Evolutionary conservation across 2,329 filamentous ascomycete species (phyloP).

Genomic region (Colletotrichum cuscutae): DNA sequence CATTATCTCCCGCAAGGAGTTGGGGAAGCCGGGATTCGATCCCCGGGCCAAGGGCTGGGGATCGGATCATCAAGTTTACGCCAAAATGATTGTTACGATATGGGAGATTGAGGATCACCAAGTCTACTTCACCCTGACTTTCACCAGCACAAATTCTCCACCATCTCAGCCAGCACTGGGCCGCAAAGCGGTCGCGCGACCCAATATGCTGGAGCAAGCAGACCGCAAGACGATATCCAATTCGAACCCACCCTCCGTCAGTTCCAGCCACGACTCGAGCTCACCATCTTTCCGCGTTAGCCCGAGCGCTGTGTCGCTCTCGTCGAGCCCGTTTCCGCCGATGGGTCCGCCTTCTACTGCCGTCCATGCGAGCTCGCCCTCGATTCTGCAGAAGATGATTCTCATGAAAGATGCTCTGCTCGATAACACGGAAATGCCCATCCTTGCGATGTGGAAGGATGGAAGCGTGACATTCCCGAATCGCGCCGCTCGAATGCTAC

Average conservation of each 20-base stretch:
- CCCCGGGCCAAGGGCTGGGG: conserved; percentile 47
- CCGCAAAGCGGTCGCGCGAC: conserved; percentile 51
- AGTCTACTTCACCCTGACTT: conserved; percentile 79
- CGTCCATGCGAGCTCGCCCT: conserved; percentile 66
- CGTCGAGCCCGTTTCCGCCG: conserved; percentile 71
- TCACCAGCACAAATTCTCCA: conserved; percentile 68
- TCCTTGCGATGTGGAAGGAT: conserved; percentile 85
- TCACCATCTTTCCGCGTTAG: conserved; percentile 58
- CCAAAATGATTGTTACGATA: conserved; percentile 81
- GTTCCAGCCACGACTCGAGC: conserved; percentile 59
- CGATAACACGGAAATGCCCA: conserved; percentile 79
- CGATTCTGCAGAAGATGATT: conserved; percentile 77
- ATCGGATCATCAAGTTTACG: conserved; percentile 59
- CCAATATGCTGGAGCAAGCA: conserved; percentile 55
- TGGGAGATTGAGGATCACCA: conserved; percentile 76
- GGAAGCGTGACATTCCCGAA: conserved; percentile 80
- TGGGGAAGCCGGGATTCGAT: conserved; percentile 51
- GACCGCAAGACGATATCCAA: conserved; percentile 56
- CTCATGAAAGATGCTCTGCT: conserved; percentile 82
- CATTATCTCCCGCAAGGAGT: conserved; percentile 64
- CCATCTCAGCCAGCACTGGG: conserved; percentile 44
- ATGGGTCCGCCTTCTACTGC: conserved; percentile 71
- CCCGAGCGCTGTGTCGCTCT: conserved; percentile 63
- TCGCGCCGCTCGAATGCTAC: conserved; percentile 67
- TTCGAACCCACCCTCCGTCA: conserved; percentile 57